Conservation (phyloP, 768 basidiomycete species). For the Russula dissimulans region DNA sequence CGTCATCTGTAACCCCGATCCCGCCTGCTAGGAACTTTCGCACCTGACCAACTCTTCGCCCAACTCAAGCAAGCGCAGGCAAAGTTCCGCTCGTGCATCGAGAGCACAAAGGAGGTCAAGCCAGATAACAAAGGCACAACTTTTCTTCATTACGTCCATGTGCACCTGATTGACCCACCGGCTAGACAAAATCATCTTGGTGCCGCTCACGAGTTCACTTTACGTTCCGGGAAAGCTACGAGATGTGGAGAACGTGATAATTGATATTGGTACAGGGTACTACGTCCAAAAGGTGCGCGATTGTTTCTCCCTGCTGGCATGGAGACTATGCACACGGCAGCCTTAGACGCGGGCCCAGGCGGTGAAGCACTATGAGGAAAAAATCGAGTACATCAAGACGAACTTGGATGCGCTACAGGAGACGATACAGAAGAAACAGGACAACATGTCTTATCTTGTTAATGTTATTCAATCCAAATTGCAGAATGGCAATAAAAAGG, state of each 20-base stretch:
- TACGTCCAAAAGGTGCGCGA: constrained; percentile 80
- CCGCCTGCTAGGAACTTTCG: constrained; percentile 63
- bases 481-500: constrained; percentile 23
- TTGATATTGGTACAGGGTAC: constrained; percentile 96
- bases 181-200: constrained; percentile 78
- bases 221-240: constrained; percentile 89
- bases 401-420: constrained; percentile 85
- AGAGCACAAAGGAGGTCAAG: constrained; percentile 69
- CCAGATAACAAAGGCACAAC: constrained; percentile 49
- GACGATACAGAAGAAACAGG: constrained; percentile 85
- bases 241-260: constrained; percentile 78
- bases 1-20: neutral
- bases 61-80: constrained; percentile 90
- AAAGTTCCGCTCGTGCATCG: constrained; percentile 83
- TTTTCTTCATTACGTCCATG: neutral
- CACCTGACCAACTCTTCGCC: constrained; percentile 83
- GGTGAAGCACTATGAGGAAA: constrained; percentile 66
- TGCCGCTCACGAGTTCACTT: constrained; percentile 89
- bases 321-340: neutral
- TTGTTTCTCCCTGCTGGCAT: neutral
- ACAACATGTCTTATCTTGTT: constrained; percentile 70
- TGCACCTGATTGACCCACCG: neutral
- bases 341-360: constrained; percentile 76
- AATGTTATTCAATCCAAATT: constrained; percentile 64
- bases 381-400: constrained; percentile 70